Conservation (phyloP, 202 grass and related monocot genomes). For the Miscanthus sacchariflorus region DNA sequence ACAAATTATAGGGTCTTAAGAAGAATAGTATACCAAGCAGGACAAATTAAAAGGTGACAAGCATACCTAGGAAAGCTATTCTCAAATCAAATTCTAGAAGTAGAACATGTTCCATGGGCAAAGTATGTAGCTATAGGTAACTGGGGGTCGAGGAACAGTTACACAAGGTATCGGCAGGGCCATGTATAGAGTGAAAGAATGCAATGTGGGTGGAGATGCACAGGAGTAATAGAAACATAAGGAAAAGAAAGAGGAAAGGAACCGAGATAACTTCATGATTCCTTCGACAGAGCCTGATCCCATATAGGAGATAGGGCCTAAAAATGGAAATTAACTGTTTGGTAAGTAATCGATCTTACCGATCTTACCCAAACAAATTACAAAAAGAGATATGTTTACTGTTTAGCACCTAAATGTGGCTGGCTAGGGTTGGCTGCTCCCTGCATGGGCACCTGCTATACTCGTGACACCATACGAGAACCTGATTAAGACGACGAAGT, state of each 20-base stretch:
- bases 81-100: not conserved
- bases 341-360: not conserved
- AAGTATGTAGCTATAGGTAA: not conserved
- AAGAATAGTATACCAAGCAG: not conserved
- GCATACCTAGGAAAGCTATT: not conserved
- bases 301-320: constrained; percentile 5
- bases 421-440: constrained; percentile 1
- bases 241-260: not conserved
- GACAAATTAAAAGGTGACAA: not conserved
- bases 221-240: not conserved
- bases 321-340: constrained; percentile 13
- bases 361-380: constrained; percentile 14
- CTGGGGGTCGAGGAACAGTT: not conserved
- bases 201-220: not conserved
- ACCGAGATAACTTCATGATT: not conserved
- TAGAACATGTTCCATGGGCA: not conserved
- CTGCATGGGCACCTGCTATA: constrained; percentile 1
- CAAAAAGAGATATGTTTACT: constrained; percentile 24
- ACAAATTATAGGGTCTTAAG: constrained; percentile 18
- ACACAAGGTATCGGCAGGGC: not conserved
- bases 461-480: not conserved
- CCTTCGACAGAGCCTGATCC: not conserved
- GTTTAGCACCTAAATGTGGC: constrained; percentile 10
- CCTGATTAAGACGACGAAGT: not conserved
- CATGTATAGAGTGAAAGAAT: not conserved